These are phyloP conservation scores for Venturia nashicola DNA, from an alignment of 2,329 filamentous ascomycete species.

Conservation along the genomic window DNA sequence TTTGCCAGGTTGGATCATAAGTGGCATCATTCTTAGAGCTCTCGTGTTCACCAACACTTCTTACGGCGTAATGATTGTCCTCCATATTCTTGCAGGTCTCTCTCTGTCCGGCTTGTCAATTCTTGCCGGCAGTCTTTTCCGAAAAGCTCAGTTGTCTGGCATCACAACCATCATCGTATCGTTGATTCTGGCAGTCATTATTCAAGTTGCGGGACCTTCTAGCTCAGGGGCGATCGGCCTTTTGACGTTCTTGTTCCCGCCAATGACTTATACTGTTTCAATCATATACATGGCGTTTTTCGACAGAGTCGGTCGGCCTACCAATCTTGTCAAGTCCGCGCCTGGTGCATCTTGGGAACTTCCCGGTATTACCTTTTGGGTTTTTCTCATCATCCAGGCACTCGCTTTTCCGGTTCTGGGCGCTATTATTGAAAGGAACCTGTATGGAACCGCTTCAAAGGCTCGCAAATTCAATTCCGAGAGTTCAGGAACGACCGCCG, in stretches of 20 bases:
- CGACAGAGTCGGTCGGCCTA: background rate
- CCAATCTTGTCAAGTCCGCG: conserved; percentile 27
- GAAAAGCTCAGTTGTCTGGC: conserved; percentile 75
- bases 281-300: conserved; percentile 10
- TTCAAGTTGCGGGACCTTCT: conserved; percentile 52
- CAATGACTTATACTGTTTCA: conserved; percentile 44
- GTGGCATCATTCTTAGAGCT: conserved; percentile 54
- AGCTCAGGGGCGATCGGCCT: conserved; percentile 53
- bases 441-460: conserved; percentile 62
- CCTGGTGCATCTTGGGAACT: conserved; percentile 49
- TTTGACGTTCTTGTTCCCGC: conserved; percentile 65
- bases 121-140: conserved; percentile 72
- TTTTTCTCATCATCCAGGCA: conserved; percentile 68
- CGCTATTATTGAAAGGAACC: conserved; percentile 56
- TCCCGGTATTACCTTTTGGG: conserved; percentile 64
- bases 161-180: conserved; percentile 63
- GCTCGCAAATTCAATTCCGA: conserved; percentile 30
- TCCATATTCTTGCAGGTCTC: conserved; percentile 64
- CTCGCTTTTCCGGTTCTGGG: conserved; percentile 66
- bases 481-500: conserved; percentile 23
- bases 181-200: conserved; percentile 67
- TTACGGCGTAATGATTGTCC: conserved; percentile 36
- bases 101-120: conserved; percentile 71
- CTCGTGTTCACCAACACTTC: conserved; percentile 38
- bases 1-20: conserved; percentile 69